Evolutionary conservation across 257 asterid genomes (phyloP), one percentile per base, ranked within the genome.

Genomic region (Solanum etuberosum): DNA sequence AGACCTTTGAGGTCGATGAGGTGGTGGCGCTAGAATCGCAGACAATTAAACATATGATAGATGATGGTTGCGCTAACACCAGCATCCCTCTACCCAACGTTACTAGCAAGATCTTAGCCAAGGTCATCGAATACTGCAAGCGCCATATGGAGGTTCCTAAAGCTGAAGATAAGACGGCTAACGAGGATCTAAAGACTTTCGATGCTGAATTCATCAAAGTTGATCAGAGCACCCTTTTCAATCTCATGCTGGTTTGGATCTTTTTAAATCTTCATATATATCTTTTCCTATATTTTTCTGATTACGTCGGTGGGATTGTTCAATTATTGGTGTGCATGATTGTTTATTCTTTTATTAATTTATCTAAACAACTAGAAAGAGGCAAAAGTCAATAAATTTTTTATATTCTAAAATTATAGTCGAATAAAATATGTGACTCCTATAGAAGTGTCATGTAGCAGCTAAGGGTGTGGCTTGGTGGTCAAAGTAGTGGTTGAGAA

Each of bases 61-160:
- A 92, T 83, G 95, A 93, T 61, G 84, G 72, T 1, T 91, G 95
- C 32, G 91, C 91, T 18, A 92, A 92, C 78, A 67, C 68, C 89
- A 6, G 0, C 68, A 92, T 93, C 67, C 92, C 92, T 0, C n/a
- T 93, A 5, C 90, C 89, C 4, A 91, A 92, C 85, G 93, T 93
- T 29, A 88, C 89, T 34, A 34, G 92, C 10, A 87, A 68, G 83
- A 86, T 91, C 57, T 80, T 93, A 20, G 85, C 93, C 3, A 93
- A 89, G 88, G 93, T 93, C 27, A 92, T 92, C n/a, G 91, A 91
- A 81, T 93, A 92, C 87, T 92, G 92, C 73, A 87, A 71, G 84
- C 88, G 88, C 48, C 93, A 90, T 77, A 92, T 83, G 1, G 89
- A 90, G 0, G 89, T 89, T 29, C 84, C 54, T 31, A 78, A 78